Percentiles rank a stretch among this genome's conserved stretches.
These are phyloP conservation scores for Cymbopogon flexuosus DNA, from an alignment of 202 grass and related monocot species.

Conservation along the genomic window DNA sequence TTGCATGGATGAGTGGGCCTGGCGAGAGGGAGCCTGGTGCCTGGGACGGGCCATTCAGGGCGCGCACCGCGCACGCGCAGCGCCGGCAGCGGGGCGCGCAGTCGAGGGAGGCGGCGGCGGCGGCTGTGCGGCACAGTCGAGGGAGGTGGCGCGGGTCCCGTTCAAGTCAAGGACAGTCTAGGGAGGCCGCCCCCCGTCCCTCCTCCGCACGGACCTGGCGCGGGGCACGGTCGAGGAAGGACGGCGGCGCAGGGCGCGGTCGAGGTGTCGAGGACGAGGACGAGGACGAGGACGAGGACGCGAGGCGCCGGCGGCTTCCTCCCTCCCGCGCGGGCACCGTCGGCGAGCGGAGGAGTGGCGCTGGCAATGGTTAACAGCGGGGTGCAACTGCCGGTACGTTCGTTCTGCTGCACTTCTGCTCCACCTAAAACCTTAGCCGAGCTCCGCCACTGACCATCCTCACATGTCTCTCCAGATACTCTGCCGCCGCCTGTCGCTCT, in stretches of 20 bases:
- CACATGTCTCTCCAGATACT: slow-evolving; percentile 14
- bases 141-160: not conserved
- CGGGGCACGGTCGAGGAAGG: not conserved
- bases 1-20: not conserved
- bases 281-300: not conserved
- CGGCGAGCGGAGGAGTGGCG: not conserved
- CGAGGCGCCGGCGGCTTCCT: not conserved
- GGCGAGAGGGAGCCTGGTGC: not conserved
- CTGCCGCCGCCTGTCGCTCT: slow-evolving; percentile 33
- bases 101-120: not conserved
- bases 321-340: not conserved
- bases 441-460: not conserved
- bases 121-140: not conserved
- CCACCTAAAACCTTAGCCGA: not conserved
- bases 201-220: not conserved
- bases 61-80: no score
- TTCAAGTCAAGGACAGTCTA: not conserved
- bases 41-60: no score
- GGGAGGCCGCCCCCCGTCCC: no score
- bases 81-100: no score
- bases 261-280: not conserved
- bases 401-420: not conserved
- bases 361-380: not conserved
- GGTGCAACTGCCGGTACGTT: not conserved
- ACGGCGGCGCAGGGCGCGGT: not conserved